Evolutionary conservation across 306 rosid species (phyloP), one percentile per base, ranked within the genome.

Genomic region (Arachis hypogaea): DNA sequence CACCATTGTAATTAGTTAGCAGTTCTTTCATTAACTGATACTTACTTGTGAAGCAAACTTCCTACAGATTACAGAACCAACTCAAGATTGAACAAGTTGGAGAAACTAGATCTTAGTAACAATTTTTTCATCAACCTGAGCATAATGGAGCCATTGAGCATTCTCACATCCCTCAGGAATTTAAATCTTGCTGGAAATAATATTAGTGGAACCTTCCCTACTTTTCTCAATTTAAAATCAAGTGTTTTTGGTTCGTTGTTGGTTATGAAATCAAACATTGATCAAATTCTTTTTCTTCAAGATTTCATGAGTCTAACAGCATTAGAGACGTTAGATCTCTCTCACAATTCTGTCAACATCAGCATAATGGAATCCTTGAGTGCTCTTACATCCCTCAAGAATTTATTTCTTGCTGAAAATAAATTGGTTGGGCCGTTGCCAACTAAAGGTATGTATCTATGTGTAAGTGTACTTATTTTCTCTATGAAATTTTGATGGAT

Each of bases 361-460:
- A 68, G 54, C 12, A 69, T 69, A 10, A 10, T 56, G 54, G 22
- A 56, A 55, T 22, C 44, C 0, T 2, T 69, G 11, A 11, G 50
- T 9, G 4, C 62, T 52, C 52, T 54, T 9, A 45, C 16, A 9
- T 69, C 74, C 14, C 60, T 69, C 40, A 69, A 69, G 54, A 55
- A 14, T 18, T 56, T 69, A 9, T 8, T 2, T 54, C 74, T 69
- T 46, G 3, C 28, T 9, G 0, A 2, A 3, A 46, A 29, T 47
- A 0, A 4, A 0, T 8, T 66, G 7, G 7, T 0, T 6, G 68
- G 30, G 11, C 50, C 68, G 18, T 63, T 63, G 2, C 33, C 22
- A 14, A 36, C 41, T 38, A 38, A 40, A 69, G 74, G 74, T 69
- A 69, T 40, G 63, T 4, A 52, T 52, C 6, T 30, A 46, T 10